A percentile compares a stretch with the other conserved stretches of the same genome.
These are phyloP conservation scores for Fomitiporia mediterranea DNA, from an alignment of 1,284 basidiomycete species.

Conservation along the genomic window DNA sequence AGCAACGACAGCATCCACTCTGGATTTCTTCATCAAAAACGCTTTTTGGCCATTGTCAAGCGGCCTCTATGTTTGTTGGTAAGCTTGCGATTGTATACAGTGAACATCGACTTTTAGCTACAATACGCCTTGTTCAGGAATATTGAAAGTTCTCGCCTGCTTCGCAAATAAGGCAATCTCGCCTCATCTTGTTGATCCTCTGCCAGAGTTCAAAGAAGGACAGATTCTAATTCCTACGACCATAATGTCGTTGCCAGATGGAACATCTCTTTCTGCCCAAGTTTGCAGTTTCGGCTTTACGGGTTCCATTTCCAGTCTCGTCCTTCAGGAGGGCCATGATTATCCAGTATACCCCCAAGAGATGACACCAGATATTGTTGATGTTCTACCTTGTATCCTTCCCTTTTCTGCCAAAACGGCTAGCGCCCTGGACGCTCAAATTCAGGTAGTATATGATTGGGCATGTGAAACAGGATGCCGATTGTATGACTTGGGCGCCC, in stretches of 20 bases:
- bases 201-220: slow-evolving; percentile 1
- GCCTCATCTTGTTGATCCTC: slow-evolving; percentile 17
- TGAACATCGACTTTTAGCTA: background rate
- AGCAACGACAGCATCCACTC: slow-evolving; percentile 4
- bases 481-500: slow-evolving; percentile 13
- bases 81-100: background rate
- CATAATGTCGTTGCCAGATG: background rate
- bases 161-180: slow-evolving; percentile 17
- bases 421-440: background rate
- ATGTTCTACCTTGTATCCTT: slow-evolving; percentile 1
- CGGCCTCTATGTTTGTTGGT: slow-evolving; percentile 21
- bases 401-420: slow-evolving; percentile 16
- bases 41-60: slow-evolving; percentile 22
- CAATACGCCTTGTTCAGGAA: slow-evolving; percentile 12
- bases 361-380: no score
- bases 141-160: slow-evolving; percentile 20
- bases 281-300: slow-evolving; percentile 14
- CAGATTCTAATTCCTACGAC: slow-evolving; percentile 10
- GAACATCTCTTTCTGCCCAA: slow-evolving; percentile 5
- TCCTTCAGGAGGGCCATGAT: slow-evolving; percentile 4
- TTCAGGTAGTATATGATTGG: slow-evolving; percentile 8
- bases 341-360: background rate
- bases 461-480: slow-evolving; percentile 1
- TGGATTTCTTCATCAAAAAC: slow-evolving; percentile 22
- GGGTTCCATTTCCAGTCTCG: slow-evolving; percentile 15